phyloP scores from a whole-genome alignment of 2,329 filamentous ascomycete genomes.

The Xylaria sp. region DNA sequence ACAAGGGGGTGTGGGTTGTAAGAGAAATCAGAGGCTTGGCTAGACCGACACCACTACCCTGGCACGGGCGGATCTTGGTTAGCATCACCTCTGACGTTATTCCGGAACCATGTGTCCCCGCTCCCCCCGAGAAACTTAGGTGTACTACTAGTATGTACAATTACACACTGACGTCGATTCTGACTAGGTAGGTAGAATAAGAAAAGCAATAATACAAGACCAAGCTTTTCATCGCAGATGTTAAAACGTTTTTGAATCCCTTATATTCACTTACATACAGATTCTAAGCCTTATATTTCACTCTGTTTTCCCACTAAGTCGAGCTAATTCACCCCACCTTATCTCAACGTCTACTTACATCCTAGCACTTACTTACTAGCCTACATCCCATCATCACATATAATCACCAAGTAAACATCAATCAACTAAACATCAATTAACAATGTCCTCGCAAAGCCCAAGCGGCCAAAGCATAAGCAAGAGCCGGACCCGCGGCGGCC shows the following conservation, averaged over 20 bases:
- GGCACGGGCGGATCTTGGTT: neutral
- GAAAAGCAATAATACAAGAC: neutral
- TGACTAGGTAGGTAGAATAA: neutral
- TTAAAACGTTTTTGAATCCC: neutral
- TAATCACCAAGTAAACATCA: neutral
- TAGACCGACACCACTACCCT: neutral
- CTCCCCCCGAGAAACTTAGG: too few species aligned
- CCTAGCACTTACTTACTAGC: too few species aligned
- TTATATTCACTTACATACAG: neutral
- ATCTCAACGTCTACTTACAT: neutral
- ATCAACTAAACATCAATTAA: neutral
- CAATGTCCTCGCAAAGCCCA: conserved; percentile 38
- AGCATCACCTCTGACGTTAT: conserved; percentile 26
- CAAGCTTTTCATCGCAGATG: neutral
- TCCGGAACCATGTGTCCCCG: neutral
- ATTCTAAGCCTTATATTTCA: neutral
- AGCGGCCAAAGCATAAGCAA: conserved; percentile 33
- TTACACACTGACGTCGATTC: conserved; percentile 20
- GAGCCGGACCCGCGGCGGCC: conserved; percentile 33
- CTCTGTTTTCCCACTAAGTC: neutral
- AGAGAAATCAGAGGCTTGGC: neutral
- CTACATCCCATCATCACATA: neutral
- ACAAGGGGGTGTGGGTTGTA: neutral
- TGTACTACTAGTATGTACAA: too few species aligned
- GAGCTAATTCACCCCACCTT: neutral